A percentile compares a stretch with the other conserved stretches of the same genome.
These are phyloP conservation scores for Cetraspora pellucida DNA, from an alignment of 192 early-diverging fungal genomes.

Conservation along the genomic window DNA sequence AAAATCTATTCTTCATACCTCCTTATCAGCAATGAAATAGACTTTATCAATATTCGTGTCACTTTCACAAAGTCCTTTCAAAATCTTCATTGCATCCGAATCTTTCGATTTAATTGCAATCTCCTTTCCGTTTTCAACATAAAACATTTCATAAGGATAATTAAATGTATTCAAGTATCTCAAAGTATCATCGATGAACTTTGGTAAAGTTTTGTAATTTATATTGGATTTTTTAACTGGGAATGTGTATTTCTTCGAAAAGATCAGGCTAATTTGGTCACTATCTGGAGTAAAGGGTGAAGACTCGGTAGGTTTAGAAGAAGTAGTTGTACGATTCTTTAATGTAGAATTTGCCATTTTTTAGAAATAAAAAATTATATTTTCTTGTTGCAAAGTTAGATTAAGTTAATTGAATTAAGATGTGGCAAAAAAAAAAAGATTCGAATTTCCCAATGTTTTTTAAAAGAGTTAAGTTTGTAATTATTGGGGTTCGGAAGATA, in stretches of 20 bases:
- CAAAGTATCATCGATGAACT: conserved; percentile 12
- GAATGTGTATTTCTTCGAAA: neutral
- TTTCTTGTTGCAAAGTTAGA: no score
- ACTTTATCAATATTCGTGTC: neutral
- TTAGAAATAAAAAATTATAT: no score
- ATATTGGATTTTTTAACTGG: neutral
- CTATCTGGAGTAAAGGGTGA: neutral
- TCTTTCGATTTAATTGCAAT: neutral
- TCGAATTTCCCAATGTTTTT: no score
- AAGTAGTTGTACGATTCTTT: neutral
- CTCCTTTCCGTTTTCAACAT: neutral
- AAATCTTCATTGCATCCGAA: neutral
- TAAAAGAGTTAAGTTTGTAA: no score
- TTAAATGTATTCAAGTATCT: conserved; percentile 20
- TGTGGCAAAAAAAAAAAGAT: no score
- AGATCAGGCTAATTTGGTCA: neutral
- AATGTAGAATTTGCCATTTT: no score
- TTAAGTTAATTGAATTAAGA: no score
- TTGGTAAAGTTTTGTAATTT: neutral
- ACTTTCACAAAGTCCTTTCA: neutral
- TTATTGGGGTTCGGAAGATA: no score
- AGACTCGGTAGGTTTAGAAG: neutral
- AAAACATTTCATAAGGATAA: conserved; percentile 30
- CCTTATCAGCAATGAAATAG: conserved; percentile 15
- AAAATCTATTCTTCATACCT: neutral